phyloP scores from a whole-genome alignment of 768 basidiomycete species.

The Naganishia randhawae region DNA sequence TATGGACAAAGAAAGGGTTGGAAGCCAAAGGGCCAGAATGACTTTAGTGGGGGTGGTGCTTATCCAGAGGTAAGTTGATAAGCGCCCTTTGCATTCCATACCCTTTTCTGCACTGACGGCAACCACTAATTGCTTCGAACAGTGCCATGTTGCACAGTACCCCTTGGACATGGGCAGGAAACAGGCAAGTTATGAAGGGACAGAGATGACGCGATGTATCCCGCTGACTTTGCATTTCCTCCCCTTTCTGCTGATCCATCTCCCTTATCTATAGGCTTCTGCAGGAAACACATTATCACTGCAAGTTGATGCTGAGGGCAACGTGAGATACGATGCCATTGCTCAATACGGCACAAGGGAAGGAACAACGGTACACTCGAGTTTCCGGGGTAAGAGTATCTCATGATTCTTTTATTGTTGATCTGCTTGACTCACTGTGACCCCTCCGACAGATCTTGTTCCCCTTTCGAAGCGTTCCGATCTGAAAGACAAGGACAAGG shows the following conservation, averaged over 20 bases:
- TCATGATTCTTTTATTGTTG: not conserved
- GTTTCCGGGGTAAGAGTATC: conserved; percentile 73
- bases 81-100: not conserved
- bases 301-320: conserved; percentile 93
- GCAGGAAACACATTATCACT: conserved; percentile 92
- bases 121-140: conserved; percentile 60
- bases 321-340: conserved; percentile 94
- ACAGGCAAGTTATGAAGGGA: conserved; percentile 61
- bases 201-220: not conserved
- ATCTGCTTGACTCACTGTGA: not conserved
- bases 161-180: conserved; percentile 91
- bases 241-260: not conserved
- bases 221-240: not conserved
- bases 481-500: conserved; percentile 65
- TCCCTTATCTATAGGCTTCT: conserved; percentile 59
- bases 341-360: conserved; percentile 88
- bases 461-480: conserved; percentile 87
- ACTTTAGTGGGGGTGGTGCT: conserved; percentile 62
- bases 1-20: conserved; percentile 83
- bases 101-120: not conserved
- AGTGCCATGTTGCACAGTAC: conserved; percentile 97
- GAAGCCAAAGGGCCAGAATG: conserved; percentile 75
- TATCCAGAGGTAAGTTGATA: conserved; percentile 47
- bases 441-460: conserved; percentile 65
- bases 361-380: conserved; percentile 82